Conservation (phyloP, 352 stramenopile species). For the Phytophthora hybrid region DNA sequence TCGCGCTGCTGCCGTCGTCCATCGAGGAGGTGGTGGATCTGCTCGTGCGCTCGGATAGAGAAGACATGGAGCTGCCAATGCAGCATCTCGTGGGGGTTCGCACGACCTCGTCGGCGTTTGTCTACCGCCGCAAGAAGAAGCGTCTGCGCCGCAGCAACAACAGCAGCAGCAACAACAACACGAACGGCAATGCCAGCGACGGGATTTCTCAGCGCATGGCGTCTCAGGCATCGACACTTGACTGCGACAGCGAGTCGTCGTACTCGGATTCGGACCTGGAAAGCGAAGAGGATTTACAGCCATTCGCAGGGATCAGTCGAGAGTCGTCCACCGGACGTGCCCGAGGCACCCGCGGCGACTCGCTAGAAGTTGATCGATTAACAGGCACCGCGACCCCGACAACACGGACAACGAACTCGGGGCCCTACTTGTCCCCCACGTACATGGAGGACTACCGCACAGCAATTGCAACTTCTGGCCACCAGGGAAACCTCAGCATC, state of each 20-base stretch:
- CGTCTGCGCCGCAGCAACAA: constrained; percentile 38
- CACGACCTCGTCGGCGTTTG: constrained; percentile 54
- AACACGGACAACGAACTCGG: constrained; percentile 16
- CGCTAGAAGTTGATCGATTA: constrained; percentile 25
- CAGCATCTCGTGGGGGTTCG: constrained; percentile 78
- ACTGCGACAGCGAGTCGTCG: constrained; percentile 54
- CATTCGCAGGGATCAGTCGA: constrained; percentile 32
- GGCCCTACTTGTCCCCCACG: constrained; percentile 32
- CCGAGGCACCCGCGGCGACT: constrained; percentile 36
- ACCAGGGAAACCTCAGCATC: constrained; percentile 74
- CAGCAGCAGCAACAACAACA: not conserved
- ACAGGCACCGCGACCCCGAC: constrained; percentile 18
- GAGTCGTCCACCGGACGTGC: constrained; percentile 28
- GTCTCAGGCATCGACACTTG: constrained; percentile 36
- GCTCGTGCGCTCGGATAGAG: constrained; percentile 63
- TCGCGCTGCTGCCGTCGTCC: constrained; percentile 68
- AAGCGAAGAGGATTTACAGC: constrained; percentile 41
- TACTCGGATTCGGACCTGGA: constrained; percentile 55
- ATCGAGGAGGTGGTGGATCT: constrained; percentile 74
- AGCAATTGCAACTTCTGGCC: constrained; percentile 47
- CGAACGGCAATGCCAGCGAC: constrained; percentile 1
- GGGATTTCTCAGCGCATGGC: constrained; percentile 27
- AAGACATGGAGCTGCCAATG: constrained; percentile 78
- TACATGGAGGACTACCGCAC: constrained; percentile 62
- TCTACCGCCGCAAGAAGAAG: constrained; percentile 68